phyloP scores from a whole-genome alignment of 805 yeast species.

The Kuraishia borneana region DNA sequence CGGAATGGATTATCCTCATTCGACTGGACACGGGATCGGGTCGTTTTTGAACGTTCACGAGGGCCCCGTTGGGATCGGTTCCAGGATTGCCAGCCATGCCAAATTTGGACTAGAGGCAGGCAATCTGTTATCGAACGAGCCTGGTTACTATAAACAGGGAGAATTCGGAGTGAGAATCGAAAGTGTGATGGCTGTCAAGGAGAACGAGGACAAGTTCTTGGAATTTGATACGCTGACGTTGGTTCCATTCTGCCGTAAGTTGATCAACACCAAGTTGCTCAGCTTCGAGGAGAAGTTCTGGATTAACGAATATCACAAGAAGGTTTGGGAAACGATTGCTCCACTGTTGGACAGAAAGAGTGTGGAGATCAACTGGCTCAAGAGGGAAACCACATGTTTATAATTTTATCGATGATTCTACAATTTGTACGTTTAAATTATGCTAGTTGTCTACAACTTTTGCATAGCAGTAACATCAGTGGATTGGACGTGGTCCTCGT shows the following conservation, averaged over 20 bases:
- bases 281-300: constrained; percentile 33
- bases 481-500: constrained; percentile 99
- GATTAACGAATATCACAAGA: constrained; percentile 37
- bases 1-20: constrained; percentile 85
- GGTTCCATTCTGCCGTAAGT: constrained; percentile 44
- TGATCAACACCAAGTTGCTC: constrained; percentile 34
- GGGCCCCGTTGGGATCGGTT: constrained; percentile 80
- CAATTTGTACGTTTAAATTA: too few species aligned
- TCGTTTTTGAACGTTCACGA: constrained; percentile 87
- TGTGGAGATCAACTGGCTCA: constrained; percentile 35
- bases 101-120: constrained; percentile 34
- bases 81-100: constrained; percentile 34
- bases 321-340: constrained; percentile 32
- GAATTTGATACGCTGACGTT: constrained; percentile 47
- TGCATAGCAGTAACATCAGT: constrained; percentile 98
- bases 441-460: constrained; percentile 56
- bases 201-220: constrained; percentile 28
- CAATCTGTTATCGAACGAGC: constrained; percentile 47
- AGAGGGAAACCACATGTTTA: constrained; percentile 26
- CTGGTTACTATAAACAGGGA: constrained; percentile 51
- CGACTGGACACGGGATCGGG: constrained; percentile 98
- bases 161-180: constrained; percentile 49
- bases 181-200: constrained; percentile 36
- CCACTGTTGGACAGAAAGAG: constrained; percentile 24
- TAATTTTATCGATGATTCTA: not conserved